Conservation (phyloP, 177 flowering plant genomes). For the Vitis hybrid region DNA sequence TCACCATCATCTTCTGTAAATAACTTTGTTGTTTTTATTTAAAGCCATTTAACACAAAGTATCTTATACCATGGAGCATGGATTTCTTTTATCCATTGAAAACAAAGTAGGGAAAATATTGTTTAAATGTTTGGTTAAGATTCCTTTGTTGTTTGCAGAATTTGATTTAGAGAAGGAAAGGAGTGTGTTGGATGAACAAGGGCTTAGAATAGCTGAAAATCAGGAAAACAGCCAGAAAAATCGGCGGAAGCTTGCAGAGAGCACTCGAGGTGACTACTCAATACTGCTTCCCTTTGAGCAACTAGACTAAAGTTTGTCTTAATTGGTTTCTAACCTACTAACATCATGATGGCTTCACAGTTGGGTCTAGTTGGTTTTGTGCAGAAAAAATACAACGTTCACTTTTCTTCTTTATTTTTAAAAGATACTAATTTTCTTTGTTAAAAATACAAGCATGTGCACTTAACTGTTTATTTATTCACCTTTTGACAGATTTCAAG, state of each 20-base stretch:
- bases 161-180: conserved; percentile 96
- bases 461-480: neutral
- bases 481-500: conserved; percentile 71
- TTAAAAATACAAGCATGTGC: neutral
- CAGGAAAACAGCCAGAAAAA: conserved; percentile 98
- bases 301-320: neutral
- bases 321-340: neutral
- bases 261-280: conserved; percentile 68
- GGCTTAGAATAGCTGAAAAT: conserved; percentile 92
- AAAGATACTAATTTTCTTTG: neutral
- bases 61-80: neutral
- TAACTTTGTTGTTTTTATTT: no score
- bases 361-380: neutral
- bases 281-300: conserved; percentile 1
- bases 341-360: neutral
- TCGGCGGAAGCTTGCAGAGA: conserved; percentile 97
- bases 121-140: conserved; percentile 1
- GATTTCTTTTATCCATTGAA: neutral
- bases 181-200: conserved; percentile 87
- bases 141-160: conserved; percentile 41
- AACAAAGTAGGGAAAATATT: neutral
- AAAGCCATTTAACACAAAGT: neutral
- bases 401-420: neutral
- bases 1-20: no score
- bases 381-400: neutral